Conservation (phyloP, 1,284 basidiomycete species). For the Pholiota adiposa region DNA sequence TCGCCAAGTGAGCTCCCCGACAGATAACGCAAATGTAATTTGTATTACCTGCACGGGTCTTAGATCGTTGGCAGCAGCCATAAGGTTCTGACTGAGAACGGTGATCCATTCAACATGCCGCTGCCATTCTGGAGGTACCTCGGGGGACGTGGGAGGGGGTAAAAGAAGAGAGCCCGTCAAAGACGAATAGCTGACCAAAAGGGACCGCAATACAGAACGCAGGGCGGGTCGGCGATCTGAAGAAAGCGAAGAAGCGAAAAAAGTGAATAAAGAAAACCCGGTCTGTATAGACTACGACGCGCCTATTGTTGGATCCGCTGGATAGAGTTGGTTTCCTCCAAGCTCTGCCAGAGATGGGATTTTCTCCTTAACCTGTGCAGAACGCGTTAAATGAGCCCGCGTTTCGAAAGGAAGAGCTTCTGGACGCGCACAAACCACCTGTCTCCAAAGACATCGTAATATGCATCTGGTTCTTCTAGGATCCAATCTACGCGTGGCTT, state of each 20-base stretch:
- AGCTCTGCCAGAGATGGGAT: slow-evolving; percentile 73
- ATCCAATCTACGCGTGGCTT: slow-evolving; percentile 85
- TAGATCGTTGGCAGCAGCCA: slow-evolving; percentile 81
- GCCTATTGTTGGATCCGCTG: slow-evolving; percentile 69
- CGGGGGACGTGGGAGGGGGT: slow-evolving; percentile 53
- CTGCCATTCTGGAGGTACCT: slow-evolving; percentile 69
- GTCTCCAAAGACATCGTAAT: slow-evolving; percentile 80
- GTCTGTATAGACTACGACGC: slow-evolving; percentile 22
- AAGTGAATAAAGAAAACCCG: not conserved
- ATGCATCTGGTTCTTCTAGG: slow-evolving; percentile 67
- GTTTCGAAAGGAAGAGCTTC: slow-evolving; percentile 14
- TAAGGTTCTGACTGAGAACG: slow-evolving; percentile 75
- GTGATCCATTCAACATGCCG: slow-evolving; percentile 76
- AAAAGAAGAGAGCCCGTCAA: slow-evolving; percentile 64
- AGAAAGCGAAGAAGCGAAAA: not conserved
- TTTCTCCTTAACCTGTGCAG: slow-evolving; percentile 68
- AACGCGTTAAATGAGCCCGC: slow-evolving; percentile 5
- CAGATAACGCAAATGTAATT: not conserved
- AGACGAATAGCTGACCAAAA: slow-evolving; percentile 72
- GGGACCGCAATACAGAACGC: slow-evolving; percentile 64
- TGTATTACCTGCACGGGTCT: slow-evolving; percentile 74
- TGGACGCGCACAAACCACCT: slow-evolving; percentile 66
- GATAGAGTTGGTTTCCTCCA: slow-evolving; percentile 76
- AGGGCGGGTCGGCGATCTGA: slow-evolving; percentile 76
- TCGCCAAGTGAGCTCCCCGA: slow-evolving; percentile 1